phyloP scores from a whole-genome alignment of 2,329 filamentous ascomycete species.

The Cladobotryum mycophilum region DNA sequence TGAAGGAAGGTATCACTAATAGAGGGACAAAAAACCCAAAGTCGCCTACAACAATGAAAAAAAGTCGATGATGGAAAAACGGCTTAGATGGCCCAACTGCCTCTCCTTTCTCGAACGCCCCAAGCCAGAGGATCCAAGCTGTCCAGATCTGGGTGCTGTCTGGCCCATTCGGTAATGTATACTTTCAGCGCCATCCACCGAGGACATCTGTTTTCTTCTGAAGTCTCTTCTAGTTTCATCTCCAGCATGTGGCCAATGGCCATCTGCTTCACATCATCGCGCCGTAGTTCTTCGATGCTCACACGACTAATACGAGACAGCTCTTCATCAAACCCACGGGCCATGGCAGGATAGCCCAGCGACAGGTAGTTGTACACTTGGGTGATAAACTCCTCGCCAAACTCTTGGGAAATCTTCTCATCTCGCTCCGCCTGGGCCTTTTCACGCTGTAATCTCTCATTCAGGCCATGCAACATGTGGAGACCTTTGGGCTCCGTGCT shows the following conservation, averaged over 20 bases:
- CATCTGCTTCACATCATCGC: slow-evolving; percentile 57
- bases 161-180: slow-evolving; percentile 86
- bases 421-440: slow-evolving; percentile 45
- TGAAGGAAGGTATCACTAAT: too few relatives aligned
- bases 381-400: slow-evolving; percentile 78
- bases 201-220: slow-evolving; percentile 49
- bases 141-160: slow-evolving; percentile 72
- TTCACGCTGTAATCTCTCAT: slow-evolving; percentile 44
- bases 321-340: slow-evolving; percentile 77
- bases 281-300: slow-evolving; percentile 59
- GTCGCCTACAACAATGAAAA: not conserved
- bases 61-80: not conserved
- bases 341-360: slow-evolving; percentile 82
- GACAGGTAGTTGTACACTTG: slow-evolving; percentile 98
- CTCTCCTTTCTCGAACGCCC: slow-evolving; percentile 60
- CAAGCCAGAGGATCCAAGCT: slow-evolving; percentile 54
- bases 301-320: slow-evolving; percentile 74
- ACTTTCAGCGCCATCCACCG: slow-evolving; percentile 78
- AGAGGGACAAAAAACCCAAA: not conserved
- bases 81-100: slow-evolving; percentile 63
- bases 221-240: slow-evolving; percentile 38
- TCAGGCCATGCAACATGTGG: slow-evolving; percentile 45
- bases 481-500: slow-evolving; percentile 35
- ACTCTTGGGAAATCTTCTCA: slow-evolving; percentile 58
- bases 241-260: slow-evolving; percentile 68